A percentile compares a stretch with the other conserved stretches of the same genome.
Evolutionary conservation across 441 rosid species (phyloP).

Genomic region (Populus hybrid): DNA sequence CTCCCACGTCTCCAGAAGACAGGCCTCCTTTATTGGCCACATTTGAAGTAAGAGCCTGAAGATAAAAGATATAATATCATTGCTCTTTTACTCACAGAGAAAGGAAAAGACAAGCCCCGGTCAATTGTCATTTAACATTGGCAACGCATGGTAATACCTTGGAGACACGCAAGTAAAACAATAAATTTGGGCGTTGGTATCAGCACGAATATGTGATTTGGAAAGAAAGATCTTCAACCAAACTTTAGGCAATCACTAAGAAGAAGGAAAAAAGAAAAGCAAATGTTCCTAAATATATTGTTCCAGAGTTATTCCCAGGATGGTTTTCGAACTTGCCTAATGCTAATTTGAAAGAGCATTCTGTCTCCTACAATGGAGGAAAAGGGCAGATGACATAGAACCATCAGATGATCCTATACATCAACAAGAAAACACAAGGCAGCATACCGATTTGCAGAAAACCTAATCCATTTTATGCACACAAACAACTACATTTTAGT

Average conservation of each 20-base stretch:
- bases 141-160: background rate
- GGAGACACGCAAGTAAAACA: background rate
- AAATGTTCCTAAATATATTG: background rate
- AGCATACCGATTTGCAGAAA: background rate
- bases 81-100: background rate
- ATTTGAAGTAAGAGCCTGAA: conserved; percentile 36
- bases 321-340: background rate
- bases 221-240: background rate
- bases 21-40: conserved; percentile 37
- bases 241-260: no score
- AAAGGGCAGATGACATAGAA: background rate
- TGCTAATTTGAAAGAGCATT: background rate
- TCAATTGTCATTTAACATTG: background rate
- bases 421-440: background rate
- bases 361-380: background rate
- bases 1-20: conserved; percentile 34
- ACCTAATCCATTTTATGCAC: background rate
- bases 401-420: background rate
- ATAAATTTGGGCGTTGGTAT: background rate
- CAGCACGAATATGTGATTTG: background rate
- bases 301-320: background rate
- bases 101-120: background rate
- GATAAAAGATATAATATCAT: background rate
- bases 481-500: background rate
- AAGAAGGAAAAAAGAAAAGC: background rate